Conservation (phyloP, 495 filamentous ascomycete species). For the Penicillium pulvis region DNA sequence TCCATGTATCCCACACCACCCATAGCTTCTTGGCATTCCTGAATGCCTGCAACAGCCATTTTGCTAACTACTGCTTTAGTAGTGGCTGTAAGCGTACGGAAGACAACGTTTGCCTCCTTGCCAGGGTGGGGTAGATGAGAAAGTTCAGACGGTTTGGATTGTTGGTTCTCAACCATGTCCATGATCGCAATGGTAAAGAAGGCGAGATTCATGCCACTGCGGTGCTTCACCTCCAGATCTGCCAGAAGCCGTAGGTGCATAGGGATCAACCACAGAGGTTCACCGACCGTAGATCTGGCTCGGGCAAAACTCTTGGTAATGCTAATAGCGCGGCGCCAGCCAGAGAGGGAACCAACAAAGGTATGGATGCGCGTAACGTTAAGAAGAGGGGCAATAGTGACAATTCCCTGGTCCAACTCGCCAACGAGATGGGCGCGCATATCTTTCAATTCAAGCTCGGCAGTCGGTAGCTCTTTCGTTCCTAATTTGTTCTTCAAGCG, state of each 20-base stretch:
- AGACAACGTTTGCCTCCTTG: constrained; percentile 45
- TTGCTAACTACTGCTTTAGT: constrained; percentile 66
- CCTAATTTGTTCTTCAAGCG: constrained; percentile 72
- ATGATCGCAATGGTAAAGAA: constrained; percentile 64
- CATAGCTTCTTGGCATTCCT: constrained; percentile 68
- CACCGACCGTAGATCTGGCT: constrained; percentile 53
- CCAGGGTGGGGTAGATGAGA: constrained; percentile 31
- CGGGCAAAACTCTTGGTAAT: constrained; percentile 61
- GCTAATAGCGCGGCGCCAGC: constrained; percentile 61
- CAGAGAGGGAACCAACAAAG: constrained; percentile 56
- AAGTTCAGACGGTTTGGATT: constrained; percentile 14
- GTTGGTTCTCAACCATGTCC: constrained; percentile 49
- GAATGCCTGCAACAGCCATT: constrained; percentile 54
- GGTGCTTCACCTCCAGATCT: constrained; percentile 52
- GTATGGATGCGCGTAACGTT: constrained; percentile 71
- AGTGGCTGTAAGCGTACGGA: constrained; percentile 66
- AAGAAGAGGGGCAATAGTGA: constrained; percentile 65
- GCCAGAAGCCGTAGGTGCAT: constrained; percentile 66
- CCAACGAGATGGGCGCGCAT: constrained; percentile 69
- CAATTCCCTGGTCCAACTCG: constrained; percentile 61
- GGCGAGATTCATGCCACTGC: constrained; percentile 58
- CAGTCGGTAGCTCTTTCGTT: constrained; percentile 68
- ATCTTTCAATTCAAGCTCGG: constrained; percentile 63
- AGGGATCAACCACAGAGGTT: constrained; percentile 54
- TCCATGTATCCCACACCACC: constrained; percentile 71